These are phyloP conservation scores for Phialophora chinensis DNA, from an alignment of 2,329 filamentous ascomycete genomes.

Conservation along the genomic window DNA sequence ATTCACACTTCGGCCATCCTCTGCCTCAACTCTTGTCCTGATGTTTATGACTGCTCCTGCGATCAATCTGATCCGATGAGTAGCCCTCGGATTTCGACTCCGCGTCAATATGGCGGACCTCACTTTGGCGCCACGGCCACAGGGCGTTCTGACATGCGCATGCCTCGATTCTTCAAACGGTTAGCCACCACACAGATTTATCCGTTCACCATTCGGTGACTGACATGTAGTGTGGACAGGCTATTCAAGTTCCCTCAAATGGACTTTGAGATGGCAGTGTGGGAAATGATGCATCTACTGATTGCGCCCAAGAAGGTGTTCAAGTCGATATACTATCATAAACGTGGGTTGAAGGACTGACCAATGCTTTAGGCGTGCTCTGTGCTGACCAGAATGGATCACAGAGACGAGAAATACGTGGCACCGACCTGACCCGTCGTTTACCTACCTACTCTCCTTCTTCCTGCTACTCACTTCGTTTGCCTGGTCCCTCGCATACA, in stretches of 20 bases:
- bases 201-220: conserved; percentile 1
- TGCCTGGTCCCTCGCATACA: conserved; percentile 65
- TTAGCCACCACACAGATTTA: conserved; percentile 37
- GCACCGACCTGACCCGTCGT: conserved; percentile 72
- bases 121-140: conserved; percentile 60
- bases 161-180: conserved; percentile 72
- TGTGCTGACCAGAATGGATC: conserved; percentile 28
- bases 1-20: conserved; percentile 1
- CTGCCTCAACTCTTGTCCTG: neutral
- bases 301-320: conserved; percentile 75
- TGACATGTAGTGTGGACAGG: conserved; percentile 43
- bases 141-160: conserved; percentile 60
- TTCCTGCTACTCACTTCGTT: conserved; percentile 64
- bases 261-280: conserved; percentile 76
- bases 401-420: conserved; percentile 73
- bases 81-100: conserved; percentile 66
- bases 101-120: conserved; percentile 60
- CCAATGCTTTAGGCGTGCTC: neutral
- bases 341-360: conserved; percentile 50
- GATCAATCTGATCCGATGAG: conserved; percentile 32
- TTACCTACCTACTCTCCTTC: conserved; percentile 71
- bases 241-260: conserved; percentile 75
- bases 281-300: conserved; percentile 73
- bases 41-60: neutral
- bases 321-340: conserved; percentile 71